Conservation (phyloP, 306 rosid species). For the Hippophae tibetana region DNA sequence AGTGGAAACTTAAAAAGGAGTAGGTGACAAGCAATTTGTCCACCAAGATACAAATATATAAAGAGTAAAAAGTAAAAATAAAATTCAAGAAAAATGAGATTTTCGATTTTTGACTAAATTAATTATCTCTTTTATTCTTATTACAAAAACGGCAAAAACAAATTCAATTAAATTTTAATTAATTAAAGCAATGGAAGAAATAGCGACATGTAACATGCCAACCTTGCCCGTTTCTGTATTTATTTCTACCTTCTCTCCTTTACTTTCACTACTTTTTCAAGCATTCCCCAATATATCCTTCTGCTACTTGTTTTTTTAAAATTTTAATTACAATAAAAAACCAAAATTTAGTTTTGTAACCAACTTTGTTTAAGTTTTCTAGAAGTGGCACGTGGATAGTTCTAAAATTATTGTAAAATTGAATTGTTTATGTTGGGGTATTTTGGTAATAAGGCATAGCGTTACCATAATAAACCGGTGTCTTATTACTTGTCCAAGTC, state of each 20-base stretch:
- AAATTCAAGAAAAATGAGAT: background rate
- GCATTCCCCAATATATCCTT: conserved; percentile 32
- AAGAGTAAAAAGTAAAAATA: conserved; percentile 8
- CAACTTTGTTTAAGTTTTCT: background rate
- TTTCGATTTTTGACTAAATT: conserved; percentile 9
- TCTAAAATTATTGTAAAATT: background rate
- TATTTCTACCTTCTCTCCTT: conserved; percentile 29
- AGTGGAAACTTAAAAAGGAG: conserved; percentile 44
- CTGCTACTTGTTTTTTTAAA: background rate
- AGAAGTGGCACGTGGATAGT: background rate
- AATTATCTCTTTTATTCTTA: background rate
- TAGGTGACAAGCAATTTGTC: conserved; percentile 76
- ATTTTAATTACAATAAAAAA: background rate
- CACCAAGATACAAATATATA: conserved; percentile 47
- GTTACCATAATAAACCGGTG: conserved; percentile 41
- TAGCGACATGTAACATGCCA: conserved; percentile 48
- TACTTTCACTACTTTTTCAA: conserved; percentile 5
- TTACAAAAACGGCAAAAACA: conserved; percentile 23
- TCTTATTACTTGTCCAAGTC: conserved; percentile 49
- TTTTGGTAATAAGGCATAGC: conserved; percentile 13
- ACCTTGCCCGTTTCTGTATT: conserved; percentile 49
- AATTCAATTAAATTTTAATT: conserved; percentile 20
- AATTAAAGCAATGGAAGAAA: conserved; percentile 28
- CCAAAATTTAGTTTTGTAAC: background rate
- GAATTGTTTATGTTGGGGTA: conserved; percentile 12